Conservation (phyloP, 2,329 filamentous ascomycete species). For the Aspergillus fischeri region DNA sequence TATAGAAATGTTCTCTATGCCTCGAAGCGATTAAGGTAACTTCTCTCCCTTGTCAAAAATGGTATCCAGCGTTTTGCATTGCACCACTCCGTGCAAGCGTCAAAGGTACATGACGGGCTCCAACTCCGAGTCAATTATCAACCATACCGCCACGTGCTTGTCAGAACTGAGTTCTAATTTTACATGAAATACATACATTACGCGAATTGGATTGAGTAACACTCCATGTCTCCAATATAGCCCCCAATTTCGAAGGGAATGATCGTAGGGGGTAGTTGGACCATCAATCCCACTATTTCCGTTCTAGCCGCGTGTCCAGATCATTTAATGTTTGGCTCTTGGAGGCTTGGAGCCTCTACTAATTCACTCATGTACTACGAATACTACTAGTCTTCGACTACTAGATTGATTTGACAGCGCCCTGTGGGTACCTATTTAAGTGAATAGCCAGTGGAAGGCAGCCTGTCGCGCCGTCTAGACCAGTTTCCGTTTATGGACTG, state of each 20-base stretch:
- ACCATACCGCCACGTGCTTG: neutral
- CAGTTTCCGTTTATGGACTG: constrained; percentile 4
- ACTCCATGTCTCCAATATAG: neutral
- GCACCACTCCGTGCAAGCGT: neutral
- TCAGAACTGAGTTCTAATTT: neutral
- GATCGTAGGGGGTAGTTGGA: neutral
- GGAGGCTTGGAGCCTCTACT: no score
- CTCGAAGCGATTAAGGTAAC: neutral
- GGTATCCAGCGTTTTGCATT: neutral
- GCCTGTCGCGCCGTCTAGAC: neutral
- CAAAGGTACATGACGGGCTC: neutral
- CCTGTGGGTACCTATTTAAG: neutral
- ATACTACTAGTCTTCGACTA: no score
- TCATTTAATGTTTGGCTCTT: neutral
- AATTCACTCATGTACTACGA: no score
- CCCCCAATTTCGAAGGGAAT: neutral
- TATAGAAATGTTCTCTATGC: neutral
- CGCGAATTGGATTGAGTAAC: neutral
- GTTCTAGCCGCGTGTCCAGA: neutral
- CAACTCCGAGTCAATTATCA: neutral
- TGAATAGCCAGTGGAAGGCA: neutral
- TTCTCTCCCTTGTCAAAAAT: neutral
- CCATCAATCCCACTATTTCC: neutral
- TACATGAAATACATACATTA: neutral
- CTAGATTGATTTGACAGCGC: neutral